A percentile compares a stretch with the other conserved stretches of the same genome.
Conservation (phyloP, 345 rosid genomes). For the Heritiera littoralis region DNA sequence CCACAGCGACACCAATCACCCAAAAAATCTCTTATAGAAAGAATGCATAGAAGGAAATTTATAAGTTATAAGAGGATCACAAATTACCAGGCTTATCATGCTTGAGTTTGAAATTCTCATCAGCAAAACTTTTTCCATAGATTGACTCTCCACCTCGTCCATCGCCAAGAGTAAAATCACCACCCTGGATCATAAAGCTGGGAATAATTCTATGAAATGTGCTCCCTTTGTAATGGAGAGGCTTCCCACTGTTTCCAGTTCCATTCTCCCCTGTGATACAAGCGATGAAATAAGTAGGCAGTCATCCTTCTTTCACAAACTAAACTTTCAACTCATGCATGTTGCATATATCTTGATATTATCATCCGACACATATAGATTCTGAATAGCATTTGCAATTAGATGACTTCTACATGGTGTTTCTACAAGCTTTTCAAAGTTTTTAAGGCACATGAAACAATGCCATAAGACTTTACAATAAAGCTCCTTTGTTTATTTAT, state of each 20-base stretch:
- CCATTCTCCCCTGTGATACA: slow-evolving; percentile 78
- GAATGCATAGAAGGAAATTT: not conserved
- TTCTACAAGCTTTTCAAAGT: not conserved
- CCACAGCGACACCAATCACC: not conserved
- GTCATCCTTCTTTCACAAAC: not conserved
- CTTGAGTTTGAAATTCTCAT: slow-evolving; percentile 91
- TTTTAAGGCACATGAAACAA: not conserved
- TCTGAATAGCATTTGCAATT: not conserved
- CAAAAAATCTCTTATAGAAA: not conserved
- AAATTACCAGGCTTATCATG: slow-evolving; percentile 76
- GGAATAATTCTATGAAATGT: slow-evolving; percentile 89
- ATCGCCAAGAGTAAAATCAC: slow-evolving; percentile 90
- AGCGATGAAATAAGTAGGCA: not conserved
- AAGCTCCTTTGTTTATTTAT: not conserved
- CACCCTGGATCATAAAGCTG: slow-evolving; percentile 94
- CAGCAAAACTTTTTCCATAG: slow-evolving; percentile 78
- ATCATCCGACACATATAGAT: not conserved
- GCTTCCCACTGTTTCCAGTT: slow-evolving; percentile 75
- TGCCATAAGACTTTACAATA: not conserved
- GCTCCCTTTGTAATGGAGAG: slow-evolving; percentile 80
- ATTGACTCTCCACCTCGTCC: slow-evolving; percentile 97
- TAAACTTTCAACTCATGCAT: not conserved
- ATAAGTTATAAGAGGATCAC: not conserved
- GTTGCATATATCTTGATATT: not conserved
- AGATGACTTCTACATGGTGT: not conserved